Evolutionary conservation across 768 basidiomycete species (phyloP).

Genomic region (Rhizopogon vesiculosus): DNA sequence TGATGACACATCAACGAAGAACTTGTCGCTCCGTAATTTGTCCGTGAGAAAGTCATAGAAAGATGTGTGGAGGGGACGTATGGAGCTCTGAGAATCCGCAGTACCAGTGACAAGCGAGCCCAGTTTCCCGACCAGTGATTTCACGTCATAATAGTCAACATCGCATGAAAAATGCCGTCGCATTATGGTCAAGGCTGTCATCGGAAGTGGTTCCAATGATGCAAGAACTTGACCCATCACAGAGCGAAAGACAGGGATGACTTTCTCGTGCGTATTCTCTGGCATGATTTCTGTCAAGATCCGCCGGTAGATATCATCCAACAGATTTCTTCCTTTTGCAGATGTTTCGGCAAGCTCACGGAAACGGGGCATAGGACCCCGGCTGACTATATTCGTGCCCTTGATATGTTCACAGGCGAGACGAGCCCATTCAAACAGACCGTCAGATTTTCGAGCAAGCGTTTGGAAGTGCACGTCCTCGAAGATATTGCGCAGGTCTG

Average conservation of each 20-base stretch:
- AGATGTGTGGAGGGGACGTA: slow-evolving; percentile 18
- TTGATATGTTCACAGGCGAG: slow-evolving; percentile 7
- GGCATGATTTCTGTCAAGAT: slow-evolving; percentile 4
- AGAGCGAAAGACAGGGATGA: slow-evolving; percentile 1
- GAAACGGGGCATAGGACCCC: background rate
- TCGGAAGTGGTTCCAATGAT: slow-evolving; percentile 3
- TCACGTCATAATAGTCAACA: background rate
- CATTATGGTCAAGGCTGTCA: background rate
- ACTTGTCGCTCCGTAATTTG: slow-evolving; percentile 7
- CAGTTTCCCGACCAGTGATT: slow-evolving; percentile 1
- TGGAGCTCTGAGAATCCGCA: background rate
- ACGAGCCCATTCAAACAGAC: slow-evolving; percentile 3
- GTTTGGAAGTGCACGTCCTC: background rate
- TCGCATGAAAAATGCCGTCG: background rate
- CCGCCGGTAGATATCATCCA: slow-evolving; percentile 1
- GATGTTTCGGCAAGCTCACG: background rate
- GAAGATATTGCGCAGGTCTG: background rate
- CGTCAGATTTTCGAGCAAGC: background rate
- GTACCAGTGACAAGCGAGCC: slow-evolving; percentile 6
- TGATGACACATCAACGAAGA: slow-evolving; percentile 6
- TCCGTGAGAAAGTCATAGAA: slow-evolving; percentile 21
- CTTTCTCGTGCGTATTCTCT: background rate
- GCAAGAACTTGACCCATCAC: slow-evolving; percentile 2
- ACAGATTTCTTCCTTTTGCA: background rate
- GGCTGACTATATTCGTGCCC: background rate